Evolutionary conservation across 2,329 filamentous ascomycete genomes (phyloP).

Genomic region (Plenodomus lindquistii): DNA sequence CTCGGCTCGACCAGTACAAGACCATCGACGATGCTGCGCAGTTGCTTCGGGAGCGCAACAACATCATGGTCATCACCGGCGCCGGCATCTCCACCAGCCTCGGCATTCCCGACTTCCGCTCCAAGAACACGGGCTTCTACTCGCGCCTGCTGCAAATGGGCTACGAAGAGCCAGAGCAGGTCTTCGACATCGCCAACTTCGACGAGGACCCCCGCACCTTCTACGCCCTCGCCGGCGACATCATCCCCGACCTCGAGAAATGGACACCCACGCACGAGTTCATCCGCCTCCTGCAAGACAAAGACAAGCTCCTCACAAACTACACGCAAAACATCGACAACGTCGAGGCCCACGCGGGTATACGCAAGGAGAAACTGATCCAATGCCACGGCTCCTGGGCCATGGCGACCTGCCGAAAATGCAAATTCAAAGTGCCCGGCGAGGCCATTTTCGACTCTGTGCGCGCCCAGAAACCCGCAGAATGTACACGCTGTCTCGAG

Average conservation of each 20-base stretch:
- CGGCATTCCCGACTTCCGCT: constrained; percentile 95
- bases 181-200: constrained; percentile 91
- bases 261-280: constrained; percentile 94
- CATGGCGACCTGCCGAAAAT: constrained; percentile 85
- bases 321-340: constrained; percentile 99
- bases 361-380: constrained; percentile 78
- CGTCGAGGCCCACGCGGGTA: constrained; percentile 84
- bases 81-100: constrained; percentile 96
- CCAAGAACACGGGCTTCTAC: constrained; percentile 90
- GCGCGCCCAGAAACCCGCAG: constrained; percentile 72
- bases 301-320: constrained; percentile 89
- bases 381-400: constrained; percentile 98
- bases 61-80: constrained; percentile 92
- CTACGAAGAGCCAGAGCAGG: constrained; percentile 83
- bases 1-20: constrained; percentile 80
- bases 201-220: constrained; percentile 84
- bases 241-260: constrained; percentile 76
- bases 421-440: constrained; percentile 72
- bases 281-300: constrained; percentile 84
- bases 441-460: constrained; percentile 81
- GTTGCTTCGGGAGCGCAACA: constrained; percentile 72
- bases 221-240: constrained; percentile 88
- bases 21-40: constrained; percentile 83
- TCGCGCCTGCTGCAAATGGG: constrained; percentile 80
- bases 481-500: constrained; percentile 72